Evolutionary conservation across 495 filamentous ascomycete species (phyloP).

Genomic region (Tuber melanosporum): DNA sequence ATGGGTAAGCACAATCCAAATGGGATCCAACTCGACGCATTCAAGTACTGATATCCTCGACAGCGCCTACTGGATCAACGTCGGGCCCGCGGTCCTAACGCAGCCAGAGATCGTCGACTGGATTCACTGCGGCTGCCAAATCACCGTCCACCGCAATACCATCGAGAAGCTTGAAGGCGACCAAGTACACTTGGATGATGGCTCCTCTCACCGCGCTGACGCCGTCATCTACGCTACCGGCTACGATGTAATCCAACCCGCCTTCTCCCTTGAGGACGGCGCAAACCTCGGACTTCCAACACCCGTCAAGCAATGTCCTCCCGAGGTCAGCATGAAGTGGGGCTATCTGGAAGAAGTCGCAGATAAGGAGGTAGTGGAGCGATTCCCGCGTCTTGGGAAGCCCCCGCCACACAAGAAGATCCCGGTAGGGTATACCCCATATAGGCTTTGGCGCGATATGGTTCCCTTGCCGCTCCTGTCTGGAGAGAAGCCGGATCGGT

Average conservation of each 20-base stretch:
- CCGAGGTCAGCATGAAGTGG: constrained; percentile 11
- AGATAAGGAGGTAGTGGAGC: constrained; percentile 15
- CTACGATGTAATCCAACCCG: constrained; percentile 11
- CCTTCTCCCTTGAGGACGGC: constrained; percentile 13
- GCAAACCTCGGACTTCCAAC: constrained; percentile 7
- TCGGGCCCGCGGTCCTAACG: constrained; percentile 10
- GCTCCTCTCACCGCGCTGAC: constrained; percentile 11
- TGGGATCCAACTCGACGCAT: neutral
- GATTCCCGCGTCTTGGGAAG: constrained; percentile 29
- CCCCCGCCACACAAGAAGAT: neutral
- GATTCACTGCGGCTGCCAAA: constrained; percentile 9
- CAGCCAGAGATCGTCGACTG: constrained; percentile 9
- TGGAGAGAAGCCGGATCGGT: neutral
- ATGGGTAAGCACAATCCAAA: constrained; percentile 7
- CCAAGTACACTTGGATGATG: constrained; percentile 1
- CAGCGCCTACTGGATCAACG: constrained; percentile 23
- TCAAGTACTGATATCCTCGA: constrained; percentile 7
- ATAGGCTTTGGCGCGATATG: constrained; percentile 35
- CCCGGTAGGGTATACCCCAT: constrained; percentile 20
- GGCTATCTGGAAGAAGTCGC: constrained; percentile 18
- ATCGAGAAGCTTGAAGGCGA: constrained; percentile 4
- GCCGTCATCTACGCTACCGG: constrained; percentile 27
- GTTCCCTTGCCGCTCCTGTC: constrained; percentile 14
- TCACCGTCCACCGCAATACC: constrained; percentile 14
- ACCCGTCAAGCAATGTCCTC: constrained; percentile 7